These are phyloP conservation scores for Phytopythium delawarense DNA, from an alignment of 352 stramenopile genomes.

Conservation along the genomic window DNA sequence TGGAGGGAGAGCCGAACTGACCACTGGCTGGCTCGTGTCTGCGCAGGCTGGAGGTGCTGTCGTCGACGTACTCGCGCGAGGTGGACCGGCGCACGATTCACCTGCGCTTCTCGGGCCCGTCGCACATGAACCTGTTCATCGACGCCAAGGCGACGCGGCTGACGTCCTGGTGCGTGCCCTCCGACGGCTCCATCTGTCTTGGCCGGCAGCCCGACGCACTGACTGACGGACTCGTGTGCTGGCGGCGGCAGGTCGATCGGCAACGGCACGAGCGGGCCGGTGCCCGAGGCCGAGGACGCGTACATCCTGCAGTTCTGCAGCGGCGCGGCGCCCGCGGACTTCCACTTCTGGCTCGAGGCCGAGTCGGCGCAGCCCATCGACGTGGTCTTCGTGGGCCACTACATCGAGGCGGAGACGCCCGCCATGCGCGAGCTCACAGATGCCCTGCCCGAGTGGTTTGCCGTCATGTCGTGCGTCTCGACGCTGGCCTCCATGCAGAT, in stretches of 20 bases:
- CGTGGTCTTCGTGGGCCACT: conserved; percentile 63
- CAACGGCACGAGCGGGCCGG: conserved; percentile 52
- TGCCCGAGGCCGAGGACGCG: conserved; percentile 48
- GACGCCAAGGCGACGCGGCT: conserved; percentile 64
- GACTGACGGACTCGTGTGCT: background rate
- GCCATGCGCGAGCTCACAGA: conserved; percentile 41
- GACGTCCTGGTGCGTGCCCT: conserved; percentile 52
- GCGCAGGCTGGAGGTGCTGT: conserved; percentile 50
- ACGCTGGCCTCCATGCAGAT: conserved; percentile 59
- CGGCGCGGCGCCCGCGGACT: conserved; percentile 43
- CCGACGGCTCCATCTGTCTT: background rate
- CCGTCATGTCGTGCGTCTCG: conserved; percentile 39
- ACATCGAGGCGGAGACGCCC: conserved; percentile 45
- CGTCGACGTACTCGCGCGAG: conserved; percentile 42
- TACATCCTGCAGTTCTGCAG: conserved; percentile 79
- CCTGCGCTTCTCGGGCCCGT: conserved; percentile 59
- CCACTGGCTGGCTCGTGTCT: background rate
- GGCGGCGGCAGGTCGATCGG: conserved; percentile 52
- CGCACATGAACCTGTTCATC: conserved; percentile 72
- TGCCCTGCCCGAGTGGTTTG: conserved; percentile 45
- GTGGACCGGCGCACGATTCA: conserved; percentile 58
- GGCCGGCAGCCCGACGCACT: background rate
- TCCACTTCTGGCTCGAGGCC: conserved; percentile 79
- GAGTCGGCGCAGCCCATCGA: conserved; percentile 43
- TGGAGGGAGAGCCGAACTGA: background rate